Base-by-base conservation (phyloP, 805 yeast genomes). In the Saccharomyces mikatae region DNA sequence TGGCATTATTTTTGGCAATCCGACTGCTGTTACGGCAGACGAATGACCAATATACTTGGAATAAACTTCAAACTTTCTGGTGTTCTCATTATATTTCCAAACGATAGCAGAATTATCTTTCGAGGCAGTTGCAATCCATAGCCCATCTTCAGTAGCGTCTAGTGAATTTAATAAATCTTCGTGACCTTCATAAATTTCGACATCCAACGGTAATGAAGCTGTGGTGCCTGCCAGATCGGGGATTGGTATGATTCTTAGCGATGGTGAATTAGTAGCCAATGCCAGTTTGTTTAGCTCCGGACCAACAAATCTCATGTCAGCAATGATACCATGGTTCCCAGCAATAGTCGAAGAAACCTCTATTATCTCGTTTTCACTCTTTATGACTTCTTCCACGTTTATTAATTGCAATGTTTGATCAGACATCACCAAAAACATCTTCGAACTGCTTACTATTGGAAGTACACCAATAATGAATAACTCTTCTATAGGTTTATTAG, bases 301-400 rank as follows among this genome's bases (percentile, higher is more conserved):
- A 0, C 94, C 94, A 31, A 84, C 85, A 64, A 83, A 86, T 60
- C 82, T 80, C 74, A 90, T 78, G 67, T 92, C 98, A 2, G 97
- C 96, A 62, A 94, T 84, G 27, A 94, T 92, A 54, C 97, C 98
- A 71, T 92, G 96, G 69, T 90, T 90, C 61, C 97, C 97, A 0
- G 97, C 94, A 61, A 90, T 76, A 46, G 81, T 77, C 53, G 83
- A 75, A 6, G 69, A 62, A 1, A 79, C 66, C 21, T 78, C 76
- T n/a, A 86, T 66, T 28, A 60, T 61, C 6, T 63, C 64, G 3
- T 63, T 61, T 3, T 65, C 63, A 41, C 67, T 65, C 14, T 72
- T 59, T 46, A 73, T 68, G 4, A 68, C 61, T 48, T 62, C 57
- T 50, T 57, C 54, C 1, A 75, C 57, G 46, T 76, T 76, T 26